Evolutionary conservation across 23 red algal genomes (phyloP).

Genomic region (Gracilaria vermiculophylla): DNA sequence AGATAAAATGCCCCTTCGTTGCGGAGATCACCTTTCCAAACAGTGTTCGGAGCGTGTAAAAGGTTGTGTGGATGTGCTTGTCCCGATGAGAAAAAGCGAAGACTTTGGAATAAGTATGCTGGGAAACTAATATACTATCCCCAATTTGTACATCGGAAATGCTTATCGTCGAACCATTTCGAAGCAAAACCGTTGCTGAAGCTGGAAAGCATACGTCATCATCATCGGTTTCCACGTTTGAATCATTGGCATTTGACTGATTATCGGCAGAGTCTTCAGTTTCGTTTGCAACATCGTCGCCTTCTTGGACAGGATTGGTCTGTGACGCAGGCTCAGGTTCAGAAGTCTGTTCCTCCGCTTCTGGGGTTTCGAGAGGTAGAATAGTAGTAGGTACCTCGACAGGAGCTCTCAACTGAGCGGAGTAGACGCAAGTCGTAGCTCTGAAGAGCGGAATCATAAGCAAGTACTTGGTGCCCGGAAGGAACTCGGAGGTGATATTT

Average conservation of each 20-base stretch:
- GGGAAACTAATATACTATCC: slow-evolving; percentile 26
- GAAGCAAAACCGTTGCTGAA: slow-evolving; percentile 11
- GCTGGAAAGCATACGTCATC: slow-evolving; percentile 63
- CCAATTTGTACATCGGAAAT: slow-evolving; percentile 39
- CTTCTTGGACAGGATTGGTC: neutral
- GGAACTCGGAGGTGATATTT: neutral
- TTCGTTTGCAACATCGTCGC: neutral
- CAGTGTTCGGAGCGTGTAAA: slow-evolving; percentile 13
- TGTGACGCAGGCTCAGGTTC: neutral
- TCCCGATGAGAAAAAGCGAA: slow-evolving; percentile 59
- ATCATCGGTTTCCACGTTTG: slow-evolving; percentile 51
- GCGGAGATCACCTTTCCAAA: slow-evolving; percentile 6
- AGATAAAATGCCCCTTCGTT: slow-evolving; percentile 42
- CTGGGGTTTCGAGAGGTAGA: neutral
- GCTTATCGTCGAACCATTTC: neutral
- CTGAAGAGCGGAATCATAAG: slow-evolving; percentile 6
- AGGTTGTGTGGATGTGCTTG: neutral
- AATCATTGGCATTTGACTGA: neutral
- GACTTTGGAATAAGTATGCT: neutral
- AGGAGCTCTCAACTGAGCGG: neutral
- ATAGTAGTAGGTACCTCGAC: neutral
- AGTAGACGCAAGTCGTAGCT: slow-evolving; percentile 1
- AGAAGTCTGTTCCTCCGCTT: neutral
- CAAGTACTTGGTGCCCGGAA: slow-evolving; percentile 4
- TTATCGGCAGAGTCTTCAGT: neutral